phyloP scores from a whole-genome alignment of 2,329 filamentous ascomycete genomes.

The Dothidotthia symphoricarpi region DNA sequence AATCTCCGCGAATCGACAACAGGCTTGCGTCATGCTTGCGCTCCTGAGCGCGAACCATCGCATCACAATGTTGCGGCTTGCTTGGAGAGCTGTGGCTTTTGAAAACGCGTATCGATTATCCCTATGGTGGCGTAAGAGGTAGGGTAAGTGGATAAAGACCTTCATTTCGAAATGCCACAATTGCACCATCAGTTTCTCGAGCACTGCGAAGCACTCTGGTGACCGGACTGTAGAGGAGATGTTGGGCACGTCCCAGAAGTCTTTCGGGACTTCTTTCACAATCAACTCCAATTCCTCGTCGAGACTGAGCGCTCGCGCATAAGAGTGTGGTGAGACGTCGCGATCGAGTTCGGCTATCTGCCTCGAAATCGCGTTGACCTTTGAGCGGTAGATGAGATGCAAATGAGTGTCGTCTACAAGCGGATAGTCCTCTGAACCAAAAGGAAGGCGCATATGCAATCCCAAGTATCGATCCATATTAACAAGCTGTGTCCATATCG shows the following conservation, averaged over 20 bases:
- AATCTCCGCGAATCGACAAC: slow-evolving; percentile 35
- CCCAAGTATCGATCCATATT: slow-evolving; percentile 35
- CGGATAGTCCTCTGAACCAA: slow-evolving; percentile 36
- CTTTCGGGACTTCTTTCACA: slow-evolving; percentile 31
- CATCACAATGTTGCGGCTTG: slow-evolving; percentile 38
- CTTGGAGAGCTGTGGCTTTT: slow-evolving; percentile 36
- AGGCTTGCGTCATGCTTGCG: slow-evolving; percentile 36
- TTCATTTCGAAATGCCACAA: slow-evolving; percentile 40
- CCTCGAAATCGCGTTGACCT: slow-evolving; percentile 22
- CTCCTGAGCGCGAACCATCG: slow-evolving; percentile 40
- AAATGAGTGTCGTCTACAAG: slow-evolving; percentile 17
- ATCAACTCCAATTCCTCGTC: slow-evolving; percentile 34
- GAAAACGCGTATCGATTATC: slow-evolving; percentile 37
- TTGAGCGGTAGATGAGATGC: slow-evolving; percentile 24
- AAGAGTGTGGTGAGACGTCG: slow-evolving; percentile 32
- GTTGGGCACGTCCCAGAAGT: slow-evolving; percentile 41
- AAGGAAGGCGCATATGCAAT: slow-evolving; percentile 38
- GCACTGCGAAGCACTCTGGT: slow-evolving; percentile 24
- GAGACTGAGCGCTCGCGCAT: slow-evolving; percentile 31
- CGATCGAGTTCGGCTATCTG: slow-evolving; percentile 32
- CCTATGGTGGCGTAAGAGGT: slow-evolving; percentile 30
- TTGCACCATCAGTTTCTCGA: slow-evolving; percentile 35
- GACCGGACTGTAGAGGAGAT: slow-evolving; percentile 35
- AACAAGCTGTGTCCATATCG: slow-evolving; percentile 32
- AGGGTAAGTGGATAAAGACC: slow-evolving; percentile 38